Evolutionary conservation across 768 basidiomycete species (phyloP).

Genomic region (Suillus hirtellus): DNA sequence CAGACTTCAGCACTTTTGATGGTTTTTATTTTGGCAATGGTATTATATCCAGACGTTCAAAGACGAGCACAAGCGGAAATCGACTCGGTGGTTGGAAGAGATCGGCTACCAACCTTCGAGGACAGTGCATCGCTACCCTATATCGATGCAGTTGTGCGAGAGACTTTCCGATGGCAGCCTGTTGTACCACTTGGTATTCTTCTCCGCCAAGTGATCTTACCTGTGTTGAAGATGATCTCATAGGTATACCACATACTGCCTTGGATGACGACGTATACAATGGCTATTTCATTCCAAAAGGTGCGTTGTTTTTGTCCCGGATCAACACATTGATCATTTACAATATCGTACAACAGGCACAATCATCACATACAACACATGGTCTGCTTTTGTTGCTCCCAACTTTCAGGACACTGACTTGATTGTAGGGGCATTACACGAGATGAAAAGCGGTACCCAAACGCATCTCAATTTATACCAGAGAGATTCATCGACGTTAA

Average conservation of each 20-base stretch:
- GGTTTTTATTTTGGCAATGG: slow-evolving; percentile 21
- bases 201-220: not conserved
- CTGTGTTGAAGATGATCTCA: not conserved
- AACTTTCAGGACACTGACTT: not conserved
- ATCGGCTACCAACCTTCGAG: slow-evolving; percentile 16
- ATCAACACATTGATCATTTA: no score
- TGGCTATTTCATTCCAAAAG: slow-evolving; percentile 23
- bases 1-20: slow-evolving; percentile 16
- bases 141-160: slow-evolving; percentile 18
- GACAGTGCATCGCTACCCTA: slow-evolving; percentile 19
- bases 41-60: slow-evolving; percentile 19
- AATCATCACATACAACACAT: slow-evolving; percentile 12
- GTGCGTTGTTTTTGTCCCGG: not conserved
- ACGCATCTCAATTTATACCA: slow-evolving; percentile 15
- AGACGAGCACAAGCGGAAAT: slow-evolving; percentile 22
- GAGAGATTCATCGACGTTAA: slow-evolving; percentile 17
- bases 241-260: slow-evolving; percentile 17
- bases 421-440: slow-evolving; percentile 15
- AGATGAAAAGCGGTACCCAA: slow-evolving; percentile 16
- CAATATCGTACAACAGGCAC: slow-evolving; percentile 9
- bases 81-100: slow-evolving; percentile 21
- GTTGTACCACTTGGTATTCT: slow-evolving; percentile 16
- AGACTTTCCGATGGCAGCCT: slow-evolving; percentile 20
- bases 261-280: slow-evolving; percentile 15
- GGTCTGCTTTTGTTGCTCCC: slow-evolving; percentile 6